Conservation (phyloP, 2,329 filamentous ascomycete species). For the Fusarium subtropicale region DNA sequence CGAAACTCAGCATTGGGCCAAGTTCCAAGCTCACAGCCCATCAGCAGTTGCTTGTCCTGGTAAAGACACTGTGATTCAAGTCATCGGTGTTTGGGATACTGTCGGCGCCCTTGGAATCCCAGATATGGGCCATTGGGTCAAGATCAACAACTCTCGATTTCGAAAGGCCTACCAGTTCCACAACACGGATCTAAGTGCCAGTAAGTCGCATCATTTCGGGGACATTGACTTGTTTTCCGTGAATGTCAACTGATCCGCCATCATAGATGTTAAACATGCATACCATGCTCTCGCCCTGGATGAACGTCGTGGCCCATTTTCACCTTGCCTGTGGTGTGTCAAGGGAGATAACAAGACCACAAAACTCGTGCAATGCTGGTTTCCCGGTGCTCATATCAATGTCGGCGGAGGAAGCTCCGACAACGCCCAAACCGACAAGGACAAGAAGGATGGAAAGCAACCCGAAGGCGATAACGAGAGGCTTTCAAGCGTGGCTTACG, state of each 20-base stretch:
- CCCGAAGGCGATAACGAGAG: constrained; percentile 1
- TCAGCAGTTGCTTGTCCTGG: constrained; percentile 1
- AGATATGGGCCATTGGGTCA: constrained; percentile 8
- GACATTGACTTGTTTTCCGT: rapidly evolving
- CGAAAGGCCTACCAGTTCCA: constrained; percentile 16
- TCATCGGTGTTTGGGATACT: constrained; percentile 16
- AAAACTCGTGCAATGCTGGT: constrained; percentile 14
- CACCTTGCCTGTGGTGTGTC: constrained; percentile 10
- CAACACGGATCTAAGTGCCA: constrained; percentile 10
- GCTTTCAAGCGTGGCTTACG: constrained; percentile 13
- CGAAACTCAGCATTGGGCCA: constrained; percentile 2
- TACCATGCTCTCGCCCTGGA: constrained; percentile 13
- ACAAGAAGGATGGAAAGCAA: neutral
- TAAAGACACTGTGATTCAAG: constrained; percentile 9
- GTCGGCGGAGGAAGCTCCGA: constrained; percentile 13
- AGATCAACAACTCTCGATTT: neutral
- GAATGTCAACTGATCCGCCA: neutral
- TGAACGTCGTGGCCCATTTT: constrained; percentile 9
- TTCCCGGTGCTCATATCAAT: constrained; percentile 21
- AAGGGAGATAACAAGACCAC: constrained; percentile 2
- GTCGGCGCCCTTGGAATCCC: constrained; percentile 13
- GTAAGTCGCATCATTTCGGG: neutral
- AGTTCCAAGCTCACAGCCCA: neutral
- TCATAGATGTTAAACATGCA: constrained; percentile 11
- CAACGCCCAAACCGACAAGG: neutral